phyloP scores from a whole-genome alignment of 192 early-diverging fungal species.

The Gaertneriomyces semiglobifer region DNA sequence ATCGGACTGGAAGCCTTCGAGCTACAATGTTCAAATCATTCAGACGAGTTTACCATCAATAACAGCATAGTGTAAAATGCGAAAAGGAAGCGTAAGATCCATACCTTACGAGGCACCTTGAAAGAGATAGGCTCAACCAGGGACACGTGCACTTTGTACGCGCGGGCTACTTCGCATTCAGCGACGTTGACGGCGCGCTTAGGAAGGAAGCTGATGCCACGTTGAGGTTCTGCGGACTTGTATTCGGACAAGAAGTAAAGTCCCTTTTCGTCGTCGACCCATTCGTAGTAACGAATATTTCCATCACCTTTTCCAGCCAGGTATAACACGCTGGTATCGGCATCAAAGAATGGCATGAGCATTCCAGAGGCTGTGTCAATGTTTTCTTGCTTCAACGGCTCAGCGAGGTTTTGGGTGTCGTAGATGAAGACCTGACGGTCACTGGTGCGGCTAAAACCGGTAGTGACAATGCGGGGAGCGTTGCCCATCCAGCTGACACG shows the following conservation, averaged over 20 bases:
- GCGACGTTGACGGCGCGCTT: slow-evolving; percentile 84
- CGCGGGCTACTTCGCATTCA: slow-evolving; percentile 88
- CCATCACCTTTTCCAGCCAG: slow-evolving; percentile 97
- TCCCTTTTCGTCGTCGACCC: slow-evolving; percentile 80
- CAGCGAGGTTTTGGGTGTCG: slow-evolving; percentile 66
- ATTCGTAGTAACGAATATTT: slow-evolving; percentile 99
- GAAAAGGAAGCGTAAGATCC: neutral
- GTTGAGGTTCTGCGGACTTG: slow-evolving; percentile 85
- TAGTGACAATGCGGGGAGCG: slow-evolving; percentile 75
- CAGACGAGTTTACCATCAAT: neutral
- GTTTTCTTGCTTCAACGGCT: slow-evolving; percentile 69
- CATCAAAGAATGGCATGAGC: slow-evolving; percentile 96
- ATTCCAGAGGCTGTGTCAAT: slow-evolving; percentile 91
- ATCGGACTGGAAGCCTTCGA: slow-evolving; percentile 95
- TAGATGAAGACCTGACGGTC: slow-evolving; percentile 95
- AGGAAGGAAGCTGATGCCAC: slow-evolving; percentile 90
- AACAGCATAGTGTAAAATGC: neutral
- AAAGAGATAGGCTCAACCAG: slow-evolving; percentile 95
- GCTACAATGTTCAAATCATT: slow-evolving; percentile 44
- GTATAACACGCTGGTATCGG: slow-evolving; percentile 85
- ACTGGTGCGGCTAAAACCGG: slow-evolving; percentile 89
- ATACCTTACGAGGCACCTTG: slow-evolving; percentile 89
- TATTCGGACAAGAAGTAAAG: slow-evolving; percentile 84
- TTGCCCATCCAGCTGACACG: slow-evolving; percentile 88
- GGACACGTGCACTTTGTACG: slow-evolving; percentile 88